phyloP scores from a whole-genome alignment of 352 stramenopile genomes.

The Lagenidium sp. region DNA sequence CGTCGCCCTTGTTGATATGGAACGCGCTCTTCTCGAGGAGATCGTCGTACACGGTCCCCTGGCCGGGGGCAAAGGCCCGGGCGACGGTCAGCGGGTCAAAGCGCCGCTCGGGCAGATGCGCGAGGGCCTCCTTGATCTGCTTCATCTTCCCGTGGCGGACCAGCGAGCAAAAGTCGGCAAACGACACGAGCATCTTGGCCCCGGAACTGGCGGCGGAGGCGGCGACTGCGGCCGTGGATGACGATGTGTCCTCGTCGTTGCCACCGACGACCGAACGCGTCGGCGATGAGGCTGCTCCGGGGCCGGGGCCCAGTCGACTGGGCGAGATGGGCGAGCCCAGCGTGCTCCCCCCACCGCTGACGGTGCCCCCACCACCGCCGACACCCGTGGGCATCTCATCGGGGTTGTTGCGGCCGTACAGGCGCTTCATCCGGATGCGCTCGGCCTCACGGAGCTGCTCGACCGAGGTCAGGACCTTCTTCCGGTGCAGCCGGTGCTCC shows the following conservation, averaged over 20 bases:
- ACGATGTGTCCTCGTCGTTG: too few species aligned
- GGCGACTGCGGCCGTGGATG: not conserved
- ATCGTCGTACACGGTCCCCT: conserved; percentile 89
- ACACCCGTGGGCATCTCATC: conserved; percentile 6
- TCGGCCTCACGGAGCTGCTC: conserved; percentile 56
- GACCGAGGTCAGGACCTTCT: conserved; percentile 92
- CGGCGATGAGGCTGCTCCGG: not conserved
- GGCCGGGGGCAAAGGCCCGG: conserved; percentile 59
- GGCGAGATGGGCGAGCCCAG: conserved; percentile 3
- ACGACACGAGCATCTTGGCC: conserved; percentile 42
- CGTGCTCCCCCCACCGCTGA: not conserved
- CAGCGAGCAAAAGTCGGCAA: conserved; percentile 70
- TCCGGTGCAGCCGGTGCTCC: conserved; percentile 92
- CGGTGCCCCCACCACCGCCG: not conserved
- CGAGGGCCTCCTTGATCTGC: conserved; percentile 82
- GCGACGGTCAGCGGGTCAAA: conserved; percentile 80
- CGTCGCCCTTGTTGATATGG: conserved; percentile 83
- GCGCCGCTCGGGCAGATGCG: conserved; percentile 67
- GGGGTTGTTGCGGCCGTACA: conserved; percentile 20
- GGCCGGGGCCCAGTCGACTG: not conserved
- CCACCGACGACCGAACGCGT: not conserved
- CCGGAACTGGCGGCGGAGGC: not conserved
- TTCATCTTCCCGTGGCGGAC: conserved; percentile 85
- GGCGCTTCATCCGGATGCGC: conserved; percentile 27
- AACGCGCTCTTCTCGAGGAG: conserved; percentile 86